Base-by-base conservation (phyloP, 2,329 filamentous ascomycete genomes). In the Triangularia setosa region DNA sequence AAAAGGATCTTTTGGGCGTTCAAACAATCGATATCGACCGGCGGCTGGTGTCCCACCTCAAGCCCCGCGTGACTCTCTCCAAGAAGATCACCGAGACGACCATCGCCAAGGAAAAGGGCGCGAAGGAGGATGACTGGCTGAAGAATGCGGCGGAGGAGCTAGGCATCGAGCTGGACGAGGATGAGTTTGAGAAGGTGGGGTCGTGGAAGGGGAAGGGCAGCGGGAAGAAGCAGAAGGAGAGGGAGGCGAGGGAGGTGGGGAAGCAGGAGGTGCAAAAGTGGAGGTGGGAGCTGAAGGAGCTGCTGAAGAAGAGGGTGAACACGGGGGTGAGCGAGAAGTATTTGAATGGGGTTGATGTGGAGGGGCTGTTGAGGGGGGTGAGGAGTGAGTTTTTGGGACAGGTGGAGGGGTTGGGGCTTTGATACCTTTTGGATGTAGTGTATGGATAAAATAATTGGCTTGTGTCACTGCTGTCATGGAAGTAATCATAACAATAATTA, bases 131-230 rank as follows among this genome's bases (percentile, higher is more conserved):
- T 69, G 87, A 92, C 63, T 95, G 93, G 87, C 81, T 98, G 71
- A 87, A 87, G 53, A 86, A 86, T 57, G 93, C 93, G 0, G 95
- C 95, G 0, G 93, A 97, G 64, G 94, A 98, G 68, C 82, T 99
- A 0, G 95, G 95, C 0, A 91, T 98, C 0, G 94, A 97, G 60
- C 97, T 96, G 74, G 93, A 98, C 73, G 90, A 87, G 65, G 93
- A 96, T 35, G 92, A 96, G 55, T 89, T 97, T 67, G 90, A 90
- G 69, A 77, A 83, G 44, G 83, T 81, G 7, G 86, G 87, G 6
- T 83, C 81, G 61, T 83, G 84, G 72, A 84, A 85, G 58, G 89
- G 90, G 0, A 83, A 92, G 35, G 92, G 92, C 7, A 87, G 86
- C 44, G 89, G 90, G 0, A 80, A 91, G 48, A 90, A 89, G 77